Conservation (phyloP, 805 yeast species). For the Naumovozyma dairenensis region DNA sequence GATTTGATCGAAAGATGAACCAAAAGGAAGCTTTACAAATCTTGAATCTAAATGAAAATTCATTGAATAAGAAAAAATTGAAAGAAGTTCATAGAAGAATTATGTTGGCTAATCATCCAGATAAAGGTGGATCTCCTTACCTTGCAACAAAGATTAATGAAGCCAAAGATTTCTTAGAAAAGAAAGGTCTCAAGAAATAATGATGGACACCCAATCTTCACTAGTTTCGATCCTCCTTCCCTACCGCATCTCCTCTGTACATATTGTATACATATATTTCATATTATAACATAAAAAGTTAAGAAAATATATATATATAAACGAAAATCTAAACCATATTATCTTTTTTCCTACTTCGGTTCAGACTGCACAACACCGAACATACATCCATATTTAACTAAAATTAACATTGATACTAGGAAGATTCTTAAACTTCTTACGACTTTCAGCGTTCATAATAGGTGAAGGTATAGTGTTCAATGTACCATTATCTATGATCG, state of each 20-base stretch:
- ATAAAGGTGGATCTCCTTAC: constrained; percentile 86
- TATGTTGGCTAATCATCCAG: constrained; percentile 91
- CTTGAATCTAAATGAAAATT: constrained; percentile 61
- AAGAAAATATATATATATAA: too few relatives aligned
- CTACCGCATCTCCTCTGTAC: too few relatives aligned
- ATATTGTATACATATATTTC: too few relatives aligned
- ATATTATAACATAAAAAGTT: too few relatives aligned
- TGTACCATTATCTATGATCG: neutral
- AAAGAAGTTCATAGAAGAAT: constrained; percentile 80
- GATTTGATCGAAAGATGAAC: constrained; percentile 85
- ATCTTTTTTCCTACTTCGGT: too few relatives aligned
- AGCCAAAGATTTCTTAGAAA: constrained; percentile 52
- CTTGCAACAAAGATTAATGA: constrained; percentile 88
- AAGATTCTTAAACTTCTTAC: neutral
- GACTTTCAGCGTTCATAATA: neutral
- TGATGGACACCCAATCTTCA: too few relatives aligned
- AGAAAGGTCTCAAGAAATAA: constrained; percentile 17
- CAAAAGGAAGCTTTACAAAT: constrained; percentile 83
- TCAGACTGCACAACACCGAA: too few relatives aligned
- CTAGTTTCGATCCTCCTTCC: too few relatives aligned
- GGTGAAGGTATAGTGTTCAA: neutral
- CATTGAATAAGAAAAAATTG: constrained; percentile 50
- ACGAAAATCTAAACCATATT: too few relatives aligned
- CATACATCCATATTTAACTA: too few relatives aligned
- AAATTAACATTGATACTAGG: neutral